Evolutionary conservation across 1,284 basidiomycete species (phyloP), one percentile per base, ranked within the genome.

Genomic region (Taiwanofungus camphoratus): DNA sequence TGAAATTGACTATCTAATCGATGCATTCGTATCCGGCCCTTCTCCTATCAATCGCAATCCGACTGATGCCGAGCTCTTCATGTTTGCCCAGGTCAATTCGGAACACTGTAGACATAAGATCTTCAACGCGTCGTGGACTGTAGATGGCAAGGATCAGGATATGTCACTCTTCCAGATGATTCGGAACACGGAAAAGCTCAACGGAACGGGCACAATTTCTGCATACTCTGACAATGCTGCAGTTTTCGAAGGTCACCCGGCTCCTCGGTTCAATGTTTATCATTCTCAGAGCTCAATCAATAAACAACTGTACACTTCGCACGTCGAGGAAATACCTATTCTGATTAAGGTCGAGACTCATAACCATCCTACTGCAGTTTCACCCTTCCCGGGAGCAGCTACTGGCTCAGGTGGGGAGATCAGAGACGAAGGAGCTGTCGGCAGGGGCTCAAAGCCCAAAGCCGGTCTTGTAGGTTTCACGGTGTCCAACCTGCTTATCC

Each of bases 31-130:
- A 31, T 73, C 84, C 26, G 83, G 82, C 11, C 61, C 70, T 18
- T 63, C 71, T 6, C 74, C 82, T 1, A 76, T 86, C 56, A 70
- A 71, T 39, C 81, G 92, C 35, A 85, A 92, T 60, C 93, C 93
- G 3, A 98, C 92, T 37, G 95, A 99, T 57, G 94, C 96, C 11
- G 96, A 99, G 63, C 76, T 99, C 15, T 99, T 99, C 77, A 99
- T 99, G 95, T 99, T 99, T 63, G 95, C 96, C 13, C 96, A 99
- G 64, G 95, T 99, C 63, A 99, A 99, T 70, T 98, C 94, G 31
- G 96, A 99, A 67, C 96, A 99, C 64, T 99, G 96, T 66, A 79
- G 96, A 36, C 96, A 99, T 76, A 99, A 99, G 70, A 99, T 98
- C 55, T 99, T 99, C 74, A 99, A 99, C 62, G 94, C 96, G 0